A percentile compares a stretch with the other conserved stretches of the same genome.
Evolutionary conservation across 2,329 filamentous ascomycete genomes (phyloP).

Genomic region (Orbilia ellipsospora): DNA sequence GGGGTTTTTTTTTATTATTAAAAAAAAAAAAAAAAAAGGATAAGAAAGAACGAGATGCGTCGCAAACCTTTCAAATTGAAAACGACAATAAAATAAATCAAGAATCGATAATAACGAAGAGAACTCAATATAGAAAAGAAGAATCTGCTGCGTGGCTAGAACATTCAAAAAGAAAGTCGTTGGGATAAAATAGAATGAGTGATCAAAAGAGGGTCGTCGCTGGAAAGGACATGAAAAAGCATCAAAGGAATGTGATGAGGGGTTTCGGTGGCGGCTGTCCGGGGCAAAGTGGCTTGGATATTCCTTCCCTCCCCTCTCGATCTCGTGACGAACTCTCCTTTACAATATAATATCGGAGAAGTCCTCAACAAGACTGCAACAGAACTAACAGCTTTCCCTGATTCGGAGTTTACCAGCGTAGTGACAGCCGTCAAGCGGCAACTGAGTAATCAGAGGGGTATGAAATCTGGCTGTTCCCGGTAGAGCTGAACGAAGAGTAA

Average conservation of each 20-base stretch:
- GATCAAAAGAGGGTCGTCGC: slow-evolving; percentile 49
- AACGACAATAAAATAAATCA: slow-evolving; percentile 6
- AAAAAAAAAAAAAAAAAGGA: neutral
- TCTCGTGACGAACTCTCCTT: neutral
- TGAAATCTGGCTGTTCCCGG: slow-evolving; percentile 45
- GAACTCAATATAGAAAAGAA: slow-evolving; percentile 18
- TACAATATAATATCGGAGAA: no score
- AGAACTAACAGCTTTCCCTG: slow-evolving; percentile 27
- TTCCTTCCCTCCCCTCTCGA: slow-evolving; percentile 8
- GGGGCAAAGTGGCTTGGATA: slow-evolving; percentile 37
- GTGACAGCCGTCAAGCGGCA: slow-evolving; percentile 6
- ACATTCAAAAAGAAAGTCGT: slow-evolving; percentile 49
- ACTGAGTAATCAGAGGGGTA: slow-evolving; percentile 17
- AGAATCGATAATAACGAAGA: slow-evolving; percentile 8
- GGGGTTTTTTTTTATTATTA: no score
- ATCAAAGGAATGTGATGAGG: slow-evolving; percentile 53
- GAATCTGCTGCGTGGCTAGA: slow-evolving; percentile 49
- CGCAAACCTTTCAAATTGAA: slow-evolving; percentile 12
- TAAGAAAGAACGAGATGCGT: neutral
- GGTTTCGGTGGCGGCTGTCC: slow-evolving; percentile 46
- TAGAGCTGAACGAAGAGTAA: slow-evolving; percentile 19
- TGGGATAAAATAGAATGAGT: slow-evolving; percentile 36
- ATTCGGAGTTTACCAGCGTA: slow-evolving; percentile 54
- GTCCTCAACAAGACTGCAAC: no score
- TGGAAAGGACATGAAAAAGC: slow-evolving; percentile 45